A percentile compares a stretch with the other conserved stretches of the same genome.
phyloP scores from a whole-genome alignment of 805 yeast species.

The Clavispora carvajalis region DNA sequence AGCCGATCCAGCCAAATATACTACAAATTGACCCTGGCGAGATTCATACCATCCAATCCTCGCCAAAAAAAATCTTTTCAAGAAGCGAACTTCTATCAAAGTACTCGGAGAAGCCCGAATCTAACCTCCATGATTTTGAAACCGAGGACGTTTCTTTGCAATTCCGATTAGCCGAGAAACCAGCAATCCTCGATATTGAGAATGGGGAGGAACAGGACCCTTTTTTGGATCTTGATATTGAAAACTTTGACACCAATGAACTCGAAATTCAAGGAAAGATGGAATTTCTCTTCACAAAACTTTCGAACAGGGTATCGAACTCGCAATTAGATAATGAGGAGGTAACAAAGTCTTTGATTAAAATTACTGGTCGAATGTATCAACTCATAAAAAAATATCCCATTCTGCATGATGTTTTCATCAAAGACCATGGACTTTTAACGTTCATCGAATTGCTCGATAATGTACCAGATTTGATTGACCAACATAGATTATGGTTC shows the following conservation, averaged over 20 bases:
- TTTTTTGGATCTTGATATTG: conserved; percentile 33
- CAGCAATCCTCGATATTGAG: not conserved
- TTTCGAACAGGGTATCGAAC: conserved; percentile 27
- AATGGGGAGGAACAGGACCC: conserved; percentile 31
- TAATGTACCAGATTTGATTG: conserved; percentile 25
- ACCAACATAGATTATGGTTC: conserved; percentile 31
- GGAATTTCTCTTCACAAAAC: conserved; percentile 31
- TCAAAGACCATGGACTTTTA: conserved; percentile 39
- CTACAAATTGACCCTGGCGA: not conserved
- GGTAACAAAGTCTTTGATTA: conserved; percentile 23
- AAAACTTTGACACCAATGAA: conserved; percentile 37
- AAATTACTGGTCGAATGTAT: conserved; percentile 34
- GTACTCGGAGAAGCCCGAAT: not conserved
- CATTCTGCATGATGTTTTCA: conserved; percentile 31
- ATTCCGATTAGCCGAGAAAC: not conserved
- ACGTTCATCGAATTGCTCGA: conserved; percentile 37
- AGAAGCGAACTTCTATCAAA: conserved; percentile 1
- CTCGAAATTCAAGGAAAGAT: conserved; percentile 36
- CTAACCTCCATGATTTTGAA: not conserved
- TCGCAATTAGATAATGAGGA: conserved; percentile 28
- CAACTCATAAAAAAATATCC: conserved; percentile 37
- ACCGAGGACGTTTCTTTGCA: not conserved
- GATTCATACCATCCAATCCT: not conserved
- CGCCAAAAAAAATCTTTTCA: not conserved
- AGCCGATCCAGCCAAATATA: not conserved